Conservation (phyloP, 1,139 yeast genomes). For the Hemisphaericaspora xylanilytica region DNA sequence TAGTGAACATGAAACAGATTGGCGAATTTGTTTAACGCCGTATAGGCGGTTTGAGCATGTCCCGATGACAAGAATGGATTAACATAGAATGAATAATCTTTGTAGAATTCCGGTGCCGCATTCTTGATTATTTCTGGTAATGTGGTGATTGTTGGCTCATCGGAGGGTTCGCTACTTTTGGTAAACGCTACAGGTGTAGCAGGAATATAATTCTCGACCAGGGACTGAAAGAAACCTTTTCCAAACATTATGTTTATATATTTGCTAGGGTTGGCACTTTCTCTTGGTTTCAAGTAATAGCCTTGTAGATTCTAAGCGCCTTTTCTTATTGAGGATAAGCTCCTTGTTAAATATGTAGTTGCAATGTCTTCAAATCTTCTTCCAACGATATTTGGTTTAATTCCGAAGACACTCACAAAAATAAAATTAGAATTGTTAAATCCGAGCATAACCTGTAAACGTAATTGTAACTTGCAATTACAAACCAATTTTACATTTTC, state of each 20-base stretch:
- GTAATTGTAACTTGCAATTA: too few species aligned
- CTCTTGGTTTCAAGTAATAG: too few species aligned
- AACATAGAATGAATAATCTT: conserved; percentile 33
- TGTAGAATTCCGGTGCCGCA: conserved; percentile 30
- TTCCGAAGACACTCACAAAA: too few species aligned
- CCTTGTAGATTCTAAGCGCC: too few species aligned
- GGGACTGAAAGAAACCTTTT: conserved; percentile 20
- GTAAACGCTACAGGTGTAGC: conserved; percentile 26
- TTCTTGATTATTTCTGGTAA: conserved; percentile 27
- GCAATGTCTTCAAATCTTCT: too few species aligned
- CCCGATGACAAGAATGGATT: conserved; percentile 43
- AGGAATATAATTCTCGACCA: conserved; percentile 28
- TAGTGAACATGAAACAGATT: conserved; percentile 35
- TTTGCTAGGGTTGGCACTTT: too few species aligned
- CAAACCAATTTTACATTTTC: too few species aligned
- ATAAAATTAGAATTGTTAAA: too few species aligned
- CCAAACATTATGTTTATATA: conserved; percentile 2
- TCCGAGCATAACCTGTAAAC: too few species aligned
- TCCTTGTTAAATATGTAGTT: too few species aligned
- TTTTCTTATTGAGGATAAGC: too few species aligned
- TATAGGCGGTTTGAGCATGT: conserved; percentile 47
- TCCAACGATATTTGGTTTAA: too few species aligned
- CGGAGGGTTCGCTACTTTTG: conserved; percentile 10
- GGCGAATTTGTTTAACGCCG: conserved; percentile 41
- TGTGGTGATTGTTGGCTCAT: conserved; percentile 12